Conservation (phyloP, 306 rosid genomes). For the Quercus suber region DNA sequence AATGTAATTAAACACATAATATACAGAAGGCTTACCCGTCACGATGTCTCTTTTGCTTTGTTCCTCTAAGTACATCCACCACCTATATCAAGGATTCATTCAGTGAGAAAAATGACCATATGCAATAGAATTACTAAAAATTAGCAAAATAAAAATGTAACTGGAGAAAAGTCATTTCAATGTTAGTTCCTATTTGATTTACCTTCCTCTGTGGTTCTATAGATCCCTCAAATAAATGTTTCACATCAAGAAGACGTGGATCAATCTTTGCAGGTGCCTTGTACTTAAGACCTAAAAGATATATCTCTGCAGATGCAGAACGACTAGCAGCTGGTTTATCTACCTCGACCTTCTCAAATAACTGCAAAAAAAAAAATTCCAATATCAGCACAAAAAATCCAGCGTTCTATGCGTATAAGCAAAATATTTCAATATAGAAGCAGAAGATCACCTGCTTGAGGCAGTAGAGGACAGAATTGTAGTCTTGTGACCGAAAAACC, state of each 20-base stretch:
- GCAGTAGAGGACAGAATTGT: conserved; percentile 73
- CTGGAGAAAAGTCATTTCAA: not conserved
- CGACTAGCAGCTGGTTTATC: conserved; percentile 91
- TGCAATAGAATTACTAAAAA: not conserved
- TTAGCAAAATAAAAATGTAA: not conserved
- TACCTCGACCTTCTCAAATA: conserved; percentile 92
- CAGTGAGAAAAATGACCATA: not conserved
- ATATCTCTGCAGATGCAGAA: conserved; percentile 90
- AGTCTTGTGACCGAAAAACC: conserved; percentile 97
- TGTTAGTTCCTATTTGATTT: not conserved
- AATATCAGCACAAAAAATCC: conserved; percentile 1
- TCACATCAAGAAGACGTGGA: conserved; percentile 89
- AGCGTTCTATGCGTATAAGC: not conserved
- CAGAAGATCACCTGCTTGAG: conserved; percentile 59
- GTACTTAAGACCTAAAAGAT: conserved; percentile 74
- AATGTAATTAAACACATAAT: not conserved
- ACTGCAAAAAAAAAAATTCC: conserved; percentile 37
- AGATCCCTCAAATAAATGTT: conserved; percentile 76
- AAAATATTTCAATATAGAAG: not conserved
- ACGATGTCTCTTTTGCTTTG: conserved; percentile 90
- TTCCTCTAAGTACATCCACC: conserved; percentile 80
- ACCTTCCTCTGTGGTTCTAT: conserved; percentile 77
- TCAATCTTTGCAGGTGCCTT: conserved; percentile 94
- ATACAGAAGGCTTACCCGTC: conserved; percentile 62
- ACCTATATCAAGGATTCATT: conserved; percentile 44